Evolutionary conservation across 345 rosid species (phyloP).

Genomic region (Aquilaria yunnanensis): DNA sequence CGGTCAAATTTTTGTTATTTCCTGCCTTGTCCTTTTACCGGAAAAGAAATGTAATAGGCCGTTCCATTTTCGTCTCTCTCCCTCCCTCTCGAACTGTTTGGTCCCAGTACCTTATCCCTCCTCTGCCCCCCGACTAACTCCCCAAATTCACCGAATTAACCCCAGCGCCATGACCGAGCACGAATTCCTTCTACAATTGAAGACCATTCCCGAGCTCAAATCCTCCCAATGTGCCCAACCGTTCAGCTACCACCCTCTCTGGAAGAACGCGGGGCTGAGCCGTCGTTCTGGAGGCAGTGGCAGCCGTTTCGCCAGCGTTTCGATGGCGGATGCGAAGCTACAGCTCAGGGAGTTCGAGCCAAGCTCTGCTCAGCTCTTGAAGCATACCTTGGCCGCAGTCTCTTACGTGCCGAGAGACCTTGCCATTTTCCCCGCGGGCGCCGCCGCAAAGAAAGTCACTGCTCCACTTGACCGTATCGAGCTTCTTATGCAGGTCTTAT

Average conservation of each 20-base stretch:
- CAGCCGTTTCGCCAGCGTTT: slow-evolving; percentile 46
- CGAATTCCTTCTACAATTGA: slow-evolving; percentile 17
- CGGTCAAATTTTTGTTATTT: too few species aligned
- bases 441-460: slow-evolving; percentile 83
- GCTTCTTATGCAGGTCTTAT: slow-evolving; percentile 60
- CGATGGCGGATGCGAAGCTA: slow-evolving; percentile 38
- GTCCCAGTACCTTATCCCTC: not conserved
- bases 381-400: slow-evolving; percentile 61
- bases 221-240: not conserved
- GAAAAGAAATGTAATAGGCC: too few species aligned
- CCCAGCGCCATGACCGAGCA: slow-evolving; percentile 31
- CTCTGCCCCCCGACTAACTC: too few species aligned
- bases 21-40: too few species aligned
- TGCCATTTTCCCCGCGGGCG: slow-evolving; percentile 75
- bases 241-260: slow-evolving; percentile 12
- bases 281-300: slow-evolving; percentile 6
- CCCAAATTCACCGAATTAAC: not conserved
- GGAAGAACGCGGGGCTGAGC: slow-evolving; percentile 18
- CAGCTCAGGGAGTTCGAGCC: slow-evolving; percentile 46
- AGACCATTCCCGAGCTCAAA: slow-evolving; percentile 26
- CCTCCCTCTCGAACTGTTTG: not conserved
- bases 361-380: slow-evolving; percentile 54
- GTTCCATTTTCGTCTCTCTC: not conserved
- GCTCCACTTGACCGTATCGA: slow-evolving; percentile 96
- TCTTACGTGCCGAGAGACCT: slow-evolving; percentile 57